Base-by-base conservation (phyloP, 345 rosid species). In the Eucalyptus globulus region DNA sequence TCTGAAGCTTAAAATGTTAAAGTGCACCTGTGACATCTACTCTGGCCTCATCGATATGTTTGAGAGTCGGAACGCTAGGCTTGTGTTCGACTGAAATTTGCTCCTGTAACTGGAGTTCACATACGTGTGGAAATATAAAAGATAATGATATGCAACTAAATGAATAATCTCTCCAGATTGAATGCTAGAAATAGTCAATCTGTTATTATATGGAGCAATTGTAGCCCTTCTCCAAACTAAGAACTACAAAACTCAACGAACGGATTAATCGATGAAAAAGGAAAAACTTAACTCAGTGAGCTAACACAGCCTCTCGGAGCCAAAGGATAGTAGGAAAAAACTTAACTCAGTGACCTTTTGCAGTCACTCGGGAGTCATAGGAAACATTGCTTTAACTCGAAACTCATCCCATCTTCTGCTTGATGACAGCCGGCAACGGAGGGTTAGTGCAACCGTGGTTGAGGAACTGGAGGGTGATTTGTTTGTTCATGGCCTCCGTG, bases 401-500 rank as follows among this genome's bases (percentile, higher is more conserved):
- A 29, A 8, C 21, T 45, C 53, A 21, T 51, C 87, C 69, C 51
- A 3, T 76, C 89, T 87, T 89, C 69, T 29, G 54, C 21, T 87
- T n/a, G 40, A 91, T 29, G 62, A 93, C 19, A 8, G 87, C 86
- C 14, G 44, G 86, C 54, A 93, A 92, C 31, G 93, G 87, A 19
- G 95, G 95, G 26, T 54, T 34, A 50, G 91, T 76, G 88, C 60
- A 93, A 85, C 93, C 94, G 14, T 91, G 40, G 22, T 53, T 22
- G 69, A 93, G 89, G 85, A 94, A 88, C 89, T 92, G 90, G n/a
- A 88, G 45, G 16, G 92, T 49, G 7, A 94, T 12, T 1, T 88
- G 80, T 40, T 31, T 29, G 81, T 93, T 34, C 94, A 94, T 91
- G 14, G 92, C 92, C 53, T 92, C 94, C 6, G 94, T 94, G 89